Conservation (phyloP, 2,329 filamentous ascomycete genomes). For the Akanthomyces dipterigenus region DNA sequence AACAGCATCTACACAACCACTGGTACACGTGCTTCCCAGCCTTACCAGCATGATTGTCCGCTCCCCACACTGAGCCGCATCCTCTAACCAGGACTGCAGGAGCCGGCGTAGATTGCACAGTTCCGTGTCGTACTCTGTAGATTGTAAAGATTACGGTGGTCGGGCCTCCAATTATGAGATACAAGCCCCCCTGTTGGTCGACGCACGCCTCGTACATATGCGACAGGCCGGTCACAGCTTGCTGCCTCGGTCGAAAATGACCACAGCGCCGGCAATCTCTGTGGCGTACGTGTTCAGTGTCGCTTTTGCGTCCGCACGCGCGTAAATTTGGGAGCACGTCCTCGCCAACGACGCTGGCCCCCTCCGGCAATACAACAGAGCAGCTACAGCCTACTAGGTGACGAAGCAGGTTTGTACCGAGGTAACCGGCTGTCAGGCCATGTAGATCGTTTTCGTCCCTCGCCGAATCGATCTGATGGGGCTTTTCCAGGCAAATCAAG, state of each 20-base stretch:
- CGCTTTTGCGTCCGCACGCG: neutral
- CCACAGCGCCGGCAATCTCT: neutral
- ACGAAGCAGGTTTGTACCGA: neutral
- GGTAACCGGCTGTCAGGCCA: neutral
- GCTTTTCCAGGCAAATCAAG: no score
- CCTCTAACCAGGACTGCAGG: no score
- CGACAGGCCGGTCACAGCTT: neutral
- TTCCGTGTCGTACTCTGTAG: no score
- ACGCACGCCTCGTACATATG: neutral
- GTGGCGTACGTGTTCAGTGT: neutral
- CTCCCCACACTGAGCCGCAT: no score
- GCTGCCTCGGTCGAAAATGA: neutral
- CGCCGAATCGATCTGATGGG: neutral
- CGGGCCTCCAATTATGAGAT: no score
- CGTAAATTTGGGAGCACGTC: no score
- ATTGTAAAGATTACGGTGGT: no score
- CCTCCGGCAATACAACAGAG: neutral
- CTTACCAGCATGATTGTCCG: no score
- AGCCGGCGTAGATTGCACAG: no score
- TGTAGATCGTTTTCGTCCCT: neutral
- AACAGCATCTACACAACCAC: no score
- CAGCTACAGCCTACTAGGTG: no score
- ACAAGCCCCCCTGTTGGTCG: neutral
- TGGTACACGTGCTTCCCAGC: no score
- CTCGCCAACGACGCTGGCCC: neutral